Conservation (phyloP, 2,329 filamentous ascomycete genomes). For the Fusarium metavorans region DNA sequence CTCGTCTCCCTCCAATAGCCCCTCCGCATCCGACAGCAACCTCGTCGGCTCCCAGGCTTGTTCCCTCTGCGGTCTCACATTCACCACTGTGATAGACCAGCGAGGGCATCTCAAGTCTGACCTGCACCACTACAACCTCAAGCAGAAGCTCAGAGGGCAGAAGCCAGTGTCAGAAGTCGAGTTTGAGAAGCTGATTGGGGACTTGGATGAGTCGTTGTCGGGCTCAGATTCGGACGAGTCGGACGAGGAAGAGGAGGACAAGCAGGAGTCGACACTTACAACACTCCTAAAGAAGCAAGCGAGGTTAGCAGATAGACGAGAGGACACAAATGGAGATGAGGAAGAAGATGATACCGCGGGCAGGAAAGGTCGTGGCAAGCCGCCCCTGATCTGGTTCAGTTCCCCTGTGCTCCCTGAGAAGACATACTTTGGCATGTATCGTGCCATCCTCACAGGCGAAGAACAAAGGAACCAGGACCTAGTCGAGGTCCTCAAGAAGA, state of each 20-base stretch:
- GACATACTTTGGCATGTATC: constrained; percentile 86
- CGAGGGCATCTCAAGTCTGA: constrained; percentile 89
- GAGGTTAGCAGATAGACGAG: constrained; percentile 69
- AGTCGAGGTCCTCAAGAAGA: constrained; percentile 76
- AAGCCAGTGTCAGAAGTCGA: constrained; percentile 81
- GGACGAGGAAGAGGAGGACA: constrained; percentile 73
- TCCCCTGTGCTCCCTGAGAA: constrained; percentile 81
- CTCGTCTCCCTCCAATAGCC: constrained; percentile 39
- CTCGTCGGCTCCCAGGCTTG: constrained; percentile 79
- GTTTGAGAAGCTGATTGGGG: constrained; percentile 86
- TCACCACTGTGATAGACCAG: constrained; percentile 82
- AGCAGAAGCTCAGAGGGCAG: constrained; percentile 84
- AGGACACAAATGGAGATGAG: constrained; percentile 64
- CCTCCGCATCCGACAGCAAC: constrained; percentile 50
- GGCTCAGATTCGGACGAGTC: constrained; percentile 83
- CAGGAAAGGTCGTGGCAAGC: constrained; percentile 70
- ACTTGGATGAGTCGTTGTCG: constrained; percentile 91
- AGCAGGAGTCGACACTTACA: constrained; percentile 77
- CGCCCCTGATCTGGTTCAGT: constrained; percentile 87
- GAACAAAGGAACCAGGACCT: constrained; percentile 75
- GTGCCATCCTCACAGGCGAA: constrained; percentile 78
- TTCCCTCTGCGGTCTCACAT: constrained; percentile 80
- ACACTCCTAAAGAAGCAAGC: constrained; percentile 87
- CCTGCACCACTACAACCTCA: constrained; percentile 93
- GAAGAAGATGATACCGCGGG: constrained; percentile 55